Evolutionary conservation across 177 flowering plant species (phyloP).

Genomic region (Vitis hybrid): DNA sequence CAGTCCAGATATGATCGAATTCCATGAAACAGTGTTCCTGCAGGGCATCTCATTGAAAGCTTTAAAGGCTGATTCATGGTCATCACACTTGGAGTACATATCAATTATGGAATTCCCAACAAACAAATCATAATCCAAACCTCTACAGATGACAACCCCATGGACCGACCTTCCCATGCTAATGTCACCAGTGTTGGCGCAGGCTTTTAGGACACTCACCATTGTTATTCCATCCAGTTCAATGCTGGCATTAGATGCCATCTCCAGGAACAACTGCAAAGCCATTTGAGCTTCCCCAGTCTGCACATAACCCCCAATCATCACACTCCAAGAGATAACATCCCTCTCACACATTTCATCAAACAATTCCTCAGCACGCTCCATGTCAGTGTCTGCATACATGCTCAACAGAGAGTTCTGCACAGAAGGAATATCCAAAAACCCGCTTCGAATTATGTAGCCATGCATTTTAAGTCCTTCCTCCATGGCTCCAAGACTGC

Average conservation of each 20-base stretch:
- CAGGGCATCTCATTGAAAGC: constrained; percentile 54
- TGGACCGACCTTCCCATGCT: constrained; percentile 51
- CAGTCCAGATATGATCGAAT: constrained; percentile 67
- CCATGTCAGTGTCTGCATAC: constrained; percentile 37
- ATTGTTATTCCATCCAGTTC: constrained; percentile 55
- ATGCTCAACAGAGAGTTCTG: constrained; percentile 61
- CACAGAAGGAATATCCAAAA: constrained; percentile 38
- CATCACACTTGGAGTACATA: constrained; percentile 61
- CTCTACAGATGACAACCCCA: constrained; percentile 44
- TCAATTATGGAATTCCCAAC: constrained; percentile 72
- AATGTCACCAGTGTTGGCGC: constrained; percentile 33
- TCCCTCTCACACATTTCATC: constrained; percentile 77
- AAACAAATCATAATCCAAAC: constrained; percentile 54
- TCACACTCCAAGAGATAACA: constrained; percentile 83
- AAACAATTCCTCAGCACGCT: constrained; percentile 47
- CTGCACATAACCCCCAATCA: constrained; percentile 62
- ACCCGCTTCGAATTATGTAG: constrained; percentile 52
- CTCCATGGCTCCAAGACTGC: constrained; percentile 16
- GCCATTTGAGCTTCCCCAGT: constrained; percentile 39
- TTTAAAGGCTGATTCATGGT: constrained; percentile 41
- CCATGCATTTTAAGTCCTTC: constrained; percentile 53
- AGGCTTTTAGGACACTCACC: constrained; percentile 66
- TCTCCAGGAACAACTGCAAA: constrained; percentile 46
- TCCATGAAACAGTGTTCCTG: constrained; percentile 78
- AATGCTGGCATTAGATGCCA: constrained; percentile 33